Evolutionary conservation across 306 rosid species (phyloP), one percentile per base, ranked within the genome.

Genomic region (Fragaria nilgerrensis): DNA sequence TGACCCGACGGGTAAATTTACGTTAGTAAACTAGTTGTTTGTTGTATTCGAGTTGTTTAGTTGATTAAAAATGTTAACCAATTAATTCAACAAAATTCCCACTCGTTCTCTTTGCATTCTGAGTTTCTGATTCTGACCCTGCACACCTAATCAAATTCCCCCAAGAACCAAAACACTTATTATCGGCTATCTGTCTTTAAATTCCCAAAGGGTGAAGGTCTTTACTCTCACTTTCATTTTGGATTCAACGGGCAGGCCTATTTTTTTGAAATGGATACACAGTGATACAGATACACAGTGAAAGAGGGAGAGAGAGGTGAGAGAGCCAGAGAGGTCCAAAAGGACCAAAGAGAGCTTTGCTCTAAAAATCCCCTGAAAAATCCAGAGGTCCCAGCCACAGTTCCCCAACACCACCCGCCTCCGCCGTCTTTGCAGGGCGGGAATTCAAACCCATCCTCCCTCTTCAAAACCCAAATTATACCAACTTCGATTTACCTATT

Each of bases 391-490:
- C 72, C 83, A 74, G 27, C 61, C 73, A 14, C 70, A 72, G 49
- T 66, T 72, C 70, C 9, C 5, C 63, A 9, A 6, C 72, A 36
- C 61, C 73, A 62, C 62, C 36, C 62, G 2, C 45, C 69, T 23
- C 82, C 77, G 87, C 86, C 84, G 75, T 81, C 86, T 80, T 81
- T 81, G 77, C 86, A 72, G 81, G 15, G 68, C 71, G 45, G 65
- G 72, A 72, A 62, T 41, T n/a, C 63, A 76, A 78, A 64, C 41
- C 36, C 62, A 63, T 58, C 75, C 27, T 72, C 36, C 34, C 52
- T 52, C 34, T 50, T 37, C 27, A n/a, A 34, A 10, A 19, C 20
- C 27, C 62, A 2, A 19, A 19, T 14, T 25, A 15, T 29, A 11
- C 15, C 23, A 9, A 19, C 44, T 34, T 0, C 9, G 4, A 62